Base-by-base conservation (phyloP, 495 filamentous ascomycete species). In the Hamigera avellanea region DNA sequence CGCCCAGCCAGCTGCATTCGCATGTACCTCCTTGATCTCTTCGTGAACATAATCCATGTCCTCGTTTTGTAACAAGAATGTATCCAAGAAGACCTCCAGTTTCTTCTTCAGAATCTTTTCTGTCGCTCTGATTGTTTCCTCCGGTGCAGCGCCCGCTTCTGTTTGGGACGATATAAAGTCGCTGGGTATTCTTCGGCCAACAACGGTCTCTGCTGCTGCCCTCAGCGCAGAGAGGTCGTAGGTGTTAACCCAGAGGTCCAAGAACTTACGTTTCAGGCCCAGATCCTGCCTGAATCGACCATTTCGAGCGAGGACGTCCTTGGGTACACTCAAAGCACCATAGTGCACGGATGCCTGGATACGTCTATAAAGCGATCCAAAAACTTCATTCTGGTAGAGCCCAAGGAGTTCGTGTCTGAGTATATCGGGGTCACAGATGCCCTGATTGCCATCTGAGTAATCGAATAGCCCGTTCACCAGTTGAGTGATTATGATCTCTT, bases 341-440 rank as follows among this genome's bases (percentile, higher is more conserved):
- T 66, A 81, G 8, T 70, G 48, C n/a, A 83, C 44, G 3, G 78
- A 81, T 17, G 76, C 73, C 40, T 80, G 72, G 15, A 81, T 42
- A 2, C 76, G 62, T 42, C 70, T 68, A 49, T 78, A 61, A n/a
- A 80, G 57, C 2, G 69, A 45, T 7, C 67, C 56, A 17, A 78
- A 69, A 1, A 52, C 41, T 0, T 66, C 49, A 10, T 58, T 57
- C n/a, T 78, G 73, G 43, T 81, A 81, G n/a, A 74, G 37, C 1
- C 44, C 40, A 2, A 81, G 56, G 15, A 80, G 41, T 18, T 61
- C 55, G 18, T 58, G 48, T 40, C 69, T 54, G 26, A 69, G 53
- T 21, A 43, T 49, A 18, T 57, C 41, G 2, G 64, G 42, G 18
- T 64, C 47, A 12, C 45, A 28, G 30, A 38, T 30, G 19, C 32